Evolutionary conservation across 2,329 filamentous ascomycete species (phyloP).

Genomic region (Hypoxylon rubiginosum): DNA sequence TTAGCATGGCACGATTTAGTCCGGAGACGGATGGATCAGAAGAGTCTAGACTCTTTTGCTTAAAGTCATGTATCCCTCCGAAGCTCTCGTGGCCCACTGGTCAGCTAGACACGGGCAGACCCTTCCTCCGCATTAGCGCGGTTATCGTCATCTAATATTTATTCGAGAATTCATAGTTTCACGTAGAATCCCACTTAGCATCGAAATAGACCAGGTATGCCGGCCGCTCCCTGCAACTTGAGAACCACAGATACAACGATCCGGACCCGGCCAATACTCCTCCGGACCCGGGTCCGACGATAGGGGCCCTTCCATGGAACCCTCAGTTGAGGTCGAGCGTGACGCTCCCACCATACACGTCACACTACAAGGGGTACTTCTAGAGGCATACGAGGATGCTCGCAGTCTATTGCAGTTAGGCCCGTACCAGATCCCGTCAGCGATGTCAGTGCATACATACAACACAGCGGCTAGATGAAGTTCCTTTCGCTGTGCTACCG

Average conservation of each 20-base stretch:
- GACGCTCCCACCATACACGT: constrained; percentile 13
- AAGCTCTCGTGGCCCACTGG: constrained; percentile 15
- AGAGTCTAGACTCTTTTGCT: constrained; percentile 29
- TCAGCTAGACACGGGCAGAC: constrained; percentile 19
- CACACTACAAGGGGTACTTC: constrained; percentile 9
- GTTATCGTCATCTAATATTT: constrained; percentile 21
- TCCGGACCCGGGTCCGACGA: constrained; percentile 19
- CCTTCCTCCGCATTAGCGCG: constrained; percentile 21
- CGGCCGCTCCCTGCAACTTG: not conserved
- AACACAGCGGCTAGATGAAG: constrained; percentile 8
- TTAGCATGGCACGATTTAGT: not conserved
- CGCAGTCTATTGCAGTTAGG: constrained; percentile 15
- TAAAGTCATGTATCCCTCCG: constrained; percentile 13
- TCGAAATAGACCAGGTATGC: constrained; percentile 2
- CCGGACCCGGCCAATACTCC: constrained; percentile 16
- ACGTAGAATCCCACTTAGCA: constrained; percentile 14
- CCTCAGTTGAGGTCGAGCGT: not conserved
- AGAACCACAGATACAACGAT: constrained; percentile 8
- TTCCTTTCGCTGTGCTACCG: constrained; percentile 27
- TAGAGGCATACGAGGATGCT: constrained; percentile 24
- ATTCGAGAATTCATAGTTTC: constrained; percentile 3
- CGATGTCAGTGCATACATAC: constrained; percentile 6
- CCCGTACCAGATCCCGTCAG: constrained; percentile 18
- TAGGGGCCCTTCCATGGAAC: not conserved
- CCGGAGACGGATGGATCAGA: constrained; percentile 9